Evolutionary conservation across 331 rosid genomes (phyloP).

Genomic region (Quercus lobata): DNA sequence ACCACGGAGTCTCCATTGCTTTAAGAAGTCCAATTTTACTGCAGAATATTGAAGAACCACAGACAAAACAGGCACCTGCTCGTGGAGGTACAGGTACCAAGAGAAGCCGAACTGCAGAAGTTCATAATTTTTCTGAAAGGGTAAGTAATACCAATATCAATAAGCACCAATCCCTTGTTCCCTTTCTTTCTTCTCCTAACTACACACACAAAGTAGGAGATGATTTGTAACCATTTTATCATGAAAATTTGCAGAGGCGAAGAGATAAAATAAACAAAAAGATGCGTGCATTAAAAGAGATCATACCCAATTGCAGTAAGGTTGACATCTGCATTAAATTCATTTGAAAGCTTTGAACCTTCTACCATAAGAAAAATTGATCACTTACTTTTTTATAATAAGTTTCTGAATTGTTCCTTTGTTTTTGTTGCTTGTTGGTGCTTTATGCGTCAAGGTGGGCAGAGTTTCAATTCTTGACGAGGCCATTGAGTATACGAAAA

Average conservation of each 20-base stretch:
- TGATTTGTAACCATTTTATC: background rate
- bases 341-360: background rate
- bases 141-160: slow-evolving; percentile 22
- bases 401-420: background rate
- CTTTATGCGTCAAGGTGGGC: slow-evolving; percentile 28
- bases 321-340: slow-evolving; percentile 15
- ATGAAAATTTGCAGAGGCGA: slow-evolving; percentile 39
- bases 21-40: slow-evolving; percentile 4
- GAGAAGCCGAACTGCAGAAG: slow-evolving; percentile 19
- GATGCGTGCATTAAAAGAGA: slow-evolving; percentile 42
- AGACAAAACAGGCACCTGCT: slow-evolving; percentile 1
- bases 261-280: slow-evolving; percentile 48
- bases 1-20: background rate
- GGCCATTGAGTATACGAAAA: slow-evolving; percentile 50
- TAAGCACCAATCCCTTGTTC: background rate
- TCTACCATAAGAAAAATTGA: background rate
- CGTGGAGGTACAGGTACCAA: slow-evolving; percentile 21
- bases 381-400: background rate
- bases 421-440: background rate
- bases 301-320: slow-evolving; percentile 63
- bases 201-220: background rate
- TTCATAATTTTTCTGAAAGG: slow-evolving; percentile 38
- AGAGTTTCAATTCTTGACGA: slow-evolving; percentile 61
- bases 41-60: slow-evolving; percentile 45
- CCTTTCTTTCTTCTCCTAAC: no score